Evolutionary conservation across 441 rosid genomes (phyloP), one percentile per base, ranked within the genome.

Genomic region (Jatropha multifida): DNA sequence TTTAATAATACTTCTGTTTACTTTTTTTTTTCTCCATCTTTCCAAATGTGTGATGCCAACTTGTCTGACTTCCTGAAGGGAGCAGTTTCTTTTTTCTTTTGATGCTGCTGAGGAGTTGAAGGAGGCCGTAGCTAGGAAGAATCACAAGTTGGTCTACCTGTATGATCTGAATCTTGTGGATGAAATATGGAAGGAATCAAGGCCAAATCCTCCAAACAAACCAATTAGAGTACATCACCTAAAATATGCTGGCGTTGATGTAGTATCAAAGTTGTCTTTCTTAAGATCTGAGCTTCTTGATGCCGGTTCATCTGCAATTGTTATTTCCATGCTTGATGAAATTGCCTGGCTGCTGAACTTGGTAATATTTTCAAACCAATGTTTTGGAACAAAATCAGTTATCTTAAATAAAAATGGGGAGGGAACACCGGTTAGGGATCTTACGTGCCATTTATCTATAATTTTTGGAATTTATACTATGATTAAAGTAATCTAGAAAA

Each of bases 271-370:
- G 80, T 80, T 93, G 75, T 80, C 89, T 67, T 75, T 84, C 81
- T 81, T 96, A 80, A 90, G 97, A 79, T 85, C 90, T 26, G 87
- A 88, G 80, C 87, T 96, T 65, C 83, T 77, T 75, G 93, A 81
- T 71, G 89, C 91, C 2, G 94, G 93, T 67, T 81, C 98, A 74
- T 93, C 94, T 76, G 92, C 97, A 72, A 92, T 92, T 54, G 88
- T 90, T 69, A 85, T 93, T 75, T 96, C 98, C 26, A 91, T 90
- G 97, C 99, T 93, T 81, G 98, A 96, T 87, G 99, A 96, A 84
- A 87, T 93, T 78, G 97, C 99, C 63, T 96, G 98, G 99, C 81
- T 92, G 76, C 89, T 96, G 80, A 96, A 96, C 89, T 76, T 92
- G 97, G 99, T 96, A 90, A 78, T 65, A 12, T 26, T 77, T 80